Evolutionary conservation across 225 moss, liverwort and hornwort genomes (phyloP).

Genomic region (Pleurozium schreberi): DNA sequence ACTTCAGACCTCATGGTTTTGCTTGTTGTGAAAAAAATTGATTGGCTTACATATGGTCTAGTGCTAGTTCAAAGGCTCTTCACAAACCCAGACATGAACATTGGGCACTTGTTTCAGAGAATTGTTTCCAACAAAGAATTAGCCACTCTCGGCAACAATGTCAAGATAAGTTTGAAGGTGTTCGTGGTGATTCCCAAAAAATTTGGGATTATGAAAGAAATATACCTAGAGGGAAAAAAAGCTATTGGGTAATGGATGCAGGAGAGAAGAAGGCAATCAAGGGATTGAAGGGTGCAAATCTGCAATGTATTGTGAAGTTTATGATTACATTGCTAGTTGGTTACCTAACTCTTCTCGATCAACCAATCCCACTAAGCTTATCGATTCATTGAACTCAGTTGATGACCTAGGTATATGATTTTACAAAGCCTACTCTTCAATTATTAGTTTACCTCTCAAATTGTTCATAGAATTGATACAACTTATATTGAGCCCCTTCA

Average conservation of each 20-base stretch:
- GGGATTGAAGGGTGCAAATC: neutral
- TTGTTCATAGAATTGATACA: too few relatives aligned
- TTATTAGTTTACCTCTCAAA: too few relatives aligned
- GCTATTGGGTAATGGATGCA: neutral
- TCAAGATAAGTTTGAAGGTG: neutral
- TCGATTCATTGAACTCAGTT: neutral
- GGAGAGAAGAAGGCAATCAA: neutral
- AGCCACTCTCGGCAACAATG: rapidly evolving
- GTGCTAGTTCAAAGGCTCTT: neutral
- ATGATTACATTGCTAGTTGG: neutral
- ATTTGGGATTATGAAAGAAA: neutral
- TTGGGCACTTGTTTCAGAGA: neutral
- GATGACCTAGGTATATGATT: too few relatives aligned
- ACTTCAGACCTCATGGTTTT: neutral
- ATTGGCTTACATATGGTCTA: neutral
- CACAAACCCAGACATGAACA: neutral
- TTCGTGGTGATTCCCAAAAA: neutral
- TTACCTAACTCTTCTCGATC: neutral
- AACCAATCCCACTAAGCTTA: neutral
- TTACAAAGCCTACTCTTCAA: too few relatives aligned
- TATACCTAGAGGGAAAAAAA: neutral
- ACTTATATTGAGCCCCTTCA: too few relatives aligned
- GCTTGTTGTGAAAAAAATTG: neutral
- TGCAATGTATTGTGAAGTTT: neutral
- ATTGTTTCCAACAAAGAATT: neutral